Base-by-base conservation (phyloP, 768 basidiomycete species). In the Hygrophorus russula region DNA sequence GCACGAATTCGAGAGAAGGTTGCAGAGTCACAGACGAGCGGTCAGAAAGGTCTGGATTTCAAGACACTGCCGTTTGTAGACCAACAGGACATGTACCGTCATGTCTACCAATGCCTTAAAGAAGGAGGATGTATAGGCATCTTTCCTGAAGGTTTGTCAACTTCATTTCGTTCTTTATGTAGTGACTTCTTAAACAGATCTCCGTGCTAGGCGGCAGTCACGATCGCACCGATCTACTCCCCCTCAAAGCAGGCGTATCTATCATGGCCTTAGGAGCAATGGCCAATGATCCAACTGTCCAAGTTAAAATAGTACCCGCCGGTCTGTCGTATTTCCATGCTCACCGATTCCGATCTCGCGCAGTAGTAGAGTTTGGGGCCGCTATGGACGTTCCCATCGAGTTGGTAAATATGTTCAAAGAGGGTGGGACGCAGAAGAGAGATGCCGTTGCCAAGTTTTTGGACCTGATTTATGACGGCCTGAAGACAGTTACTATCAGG, bases 231-330 rank as follows among this genome's bases (percentile, higher is more conserved):
- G 92, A 98, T 61, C 73, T 98, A 39, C 76, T 98, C 14, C 96
- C 96, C 2, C 73, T 99, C 32, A 99, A 99, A 64, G 96, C 96
- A 20, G 96, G 96, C 4, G 93, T 98, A 29, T 86, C 92, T 1
- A 76, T 98, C 53, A 98, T 99, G 93, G 93, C 96, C 17, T 73
- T 99, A 7, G 96, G 96, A 18, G 93, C 96, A 4, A 94, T 98
- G 90, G 88, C 88, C 8, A 84, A 85, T 48, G 78, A 97, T 57
- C 81, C 91, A 4, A 76, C 68, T 46, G 69, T 93, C 29, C 76
- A 80, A 50, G 91, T 99, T 57, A 87, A 89, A 60, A 89, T 99
- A 49, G 92, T 93, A 57, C 79, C 92, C 58, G 80, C 91, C 59
- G 76, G 84, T 55, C 55, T 83, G 19, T 78, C 76, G 28, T 82